Conservation (phyloP, 2,329 filamentous ascomycete genomes). For the Scedosporium apiospermum region DNA sequence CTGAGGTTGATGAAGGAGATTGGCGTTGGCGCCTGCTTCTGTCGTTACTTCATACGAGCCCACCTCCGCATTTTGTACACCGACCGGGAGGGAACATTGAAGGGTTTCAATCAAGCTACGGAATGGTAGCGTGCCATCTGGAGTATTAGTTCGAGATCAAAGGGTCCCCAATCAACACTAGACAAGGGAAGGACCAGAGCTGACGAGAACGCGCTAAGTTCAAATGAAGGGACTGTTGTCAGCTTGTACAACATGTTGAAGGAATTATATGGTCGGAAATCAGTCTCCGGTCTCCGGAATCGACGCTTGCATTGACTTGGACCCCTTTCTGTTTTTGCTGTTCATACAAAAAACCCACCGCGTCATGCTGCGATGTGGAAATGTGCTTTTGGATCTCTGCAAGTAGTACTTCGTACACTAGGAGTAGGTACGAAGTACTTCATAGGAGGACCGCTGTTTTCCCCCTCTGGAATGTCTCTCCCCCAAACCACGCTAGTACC, state of each 20-base stretch:
- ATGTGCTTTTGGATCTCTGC: not conserved
- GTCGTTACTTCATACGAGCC: not conserved
- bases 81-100: not conserved
- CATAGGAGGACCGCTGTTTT: not conserved
- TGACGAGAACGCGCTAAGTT: too few species aligned
- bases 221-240: too few species aligned
- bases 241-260: too few species aligned
- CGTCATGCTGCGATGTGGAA: too few species aligned
- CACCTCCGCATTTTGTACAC: not conserved
- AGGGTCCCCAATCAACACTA: not conserved
- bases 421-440: not conserved
- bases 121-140: not conserved
- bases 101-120: not conserved
- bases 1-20: too few species aligned
- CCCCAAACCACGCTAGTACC: not conserved
- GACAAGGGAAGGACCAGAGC: too few species aligned
- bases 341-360: too few species aligned
- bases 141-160: not conserved
- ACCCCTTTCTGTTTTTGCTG: too few species aligned
- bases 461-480: not conserved
- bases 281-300: too few species aligned
- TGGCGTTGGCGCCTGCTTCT: not conserved
- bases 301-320: too few species aligned
- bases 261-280: too few species aligned
- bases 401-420: too few species aligned